Evolutionary conservation across 176 grass and related monocot species (phyloP), one percentile per base, ranked within the genome.

Genomic region (Carex pumila): DNA sequence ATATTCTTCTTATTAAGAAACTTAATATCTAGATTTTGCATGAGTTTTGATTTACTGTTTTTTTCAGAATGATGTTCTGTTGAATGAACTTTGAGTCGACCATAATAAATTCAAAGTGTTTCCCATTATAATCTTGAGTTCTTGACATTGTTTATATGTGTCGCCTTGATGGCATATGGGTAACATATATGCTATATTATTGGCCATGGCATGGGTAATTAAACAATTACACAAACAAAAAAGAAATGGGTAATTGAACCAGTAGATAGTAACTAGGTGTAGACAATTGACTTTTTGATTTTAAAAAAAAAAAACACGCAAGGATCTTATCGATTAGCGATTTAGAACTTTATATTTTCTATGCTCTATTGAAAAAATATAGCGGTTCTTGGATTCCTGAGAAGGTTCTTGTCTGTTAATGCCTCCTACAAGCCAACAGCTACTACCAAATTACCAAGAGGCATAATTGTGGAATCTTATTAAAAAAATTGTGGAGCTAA

Each of bases 401-500:
- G 71, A 14, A 76, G 73, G 52, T 78, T 55, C 14, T 34, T 57
- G 50, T 57, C n/a, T 78, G 12, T 34, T 78, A 57, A 56, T 56
- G 72, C 72, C 6, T 77, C 72, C 50, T 31, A 9, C 22, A 78
- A 34, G 12, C 52, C 73, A 78, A 57, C 73, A 52, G 52, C 52
- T 78, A 14, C 13, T 56, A 11, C 29, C 73, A 56, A 78, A 78
- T 78, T 5, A 17, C 7, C 3, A 78, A 57, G 25, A 57, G 73
- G 52, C 73, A 78, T 57, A 55, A 78, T 56, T 57, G 52, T 78
- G 52, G 52, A 57, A 78, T 78, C 68, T 71, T 71, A 12, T 39
- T 18, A 12, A n/a, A 39, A 7, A 41, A 37, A 39, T 39, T 39
- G 32, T 36, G 10, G 5, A 69, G 65, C 65, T 76, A 30, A 53